phyloP scores from a whole-genome alignment of 2,329 filamentous ascomycete species.

The Didymella pinodella region DNA sequence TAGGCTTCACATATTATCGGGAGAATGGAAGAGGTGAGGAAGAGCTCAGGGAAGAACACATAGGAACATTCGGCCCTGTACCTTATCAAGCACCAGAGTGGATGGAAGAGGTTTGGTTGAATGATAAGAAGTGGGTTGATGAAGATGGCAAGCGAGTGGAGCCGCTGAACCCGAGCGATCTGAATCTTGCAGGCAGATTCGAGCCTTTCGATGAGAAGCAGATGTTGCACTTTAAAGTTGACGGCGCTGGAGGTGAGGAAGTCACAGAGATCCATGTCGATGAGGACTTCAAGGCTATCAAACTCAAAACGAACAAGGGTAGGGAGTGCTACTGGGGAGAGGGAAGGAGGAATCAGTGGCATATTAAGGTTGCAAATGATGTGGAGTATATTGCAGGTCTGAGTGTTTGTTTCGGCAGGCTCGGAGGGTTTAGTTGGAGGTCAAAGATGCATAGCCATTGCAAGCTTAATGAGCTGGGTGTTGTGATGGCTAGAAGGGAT shows the following conservation, averaged over 20 bases:
- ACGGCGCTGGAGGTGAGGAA: not conserved
- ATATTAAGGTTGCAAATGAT: not conserved
- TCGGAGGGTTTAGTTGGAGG: not conserved
- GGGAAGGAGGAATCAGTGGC: not conserved
- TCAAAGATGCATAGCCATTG: not conserved
- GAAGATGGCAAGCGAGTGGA: not conserved
- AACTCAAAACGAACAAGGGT: not conserved
- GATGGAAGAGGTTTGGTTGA: not conserved
- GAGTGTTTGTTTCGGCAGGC: not conserved
- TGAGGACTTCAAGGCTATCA: not conserved
- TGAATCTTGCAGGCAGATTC: not conserved
- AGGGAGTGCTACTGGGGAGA: not conserved
- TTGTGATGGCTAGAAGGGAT: constrained; percentile 1
- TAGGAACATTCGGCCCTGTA: not conserved
- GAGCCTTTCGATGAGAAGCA: not conserved
- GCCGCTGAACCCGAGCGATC: not conserved
- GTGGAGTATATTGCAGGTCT: not conserved
- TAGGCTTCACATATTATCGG: not conserved
- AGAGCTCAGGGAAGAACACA: not conserved
- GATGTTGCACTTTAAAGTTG: not conserved
- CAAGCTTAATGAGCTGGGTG: not conserved
- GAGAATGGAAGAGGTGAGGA: not conserved
- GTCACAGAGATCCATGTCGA: not conserved
- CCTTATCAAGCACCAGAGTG: not conserved
- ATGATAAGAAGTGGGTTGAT: not conserved